These are phyloP conservation scores for Polymyxa betae DNA, from an alignment of 208 protist species.

Conservation along the genomic window DNA sequence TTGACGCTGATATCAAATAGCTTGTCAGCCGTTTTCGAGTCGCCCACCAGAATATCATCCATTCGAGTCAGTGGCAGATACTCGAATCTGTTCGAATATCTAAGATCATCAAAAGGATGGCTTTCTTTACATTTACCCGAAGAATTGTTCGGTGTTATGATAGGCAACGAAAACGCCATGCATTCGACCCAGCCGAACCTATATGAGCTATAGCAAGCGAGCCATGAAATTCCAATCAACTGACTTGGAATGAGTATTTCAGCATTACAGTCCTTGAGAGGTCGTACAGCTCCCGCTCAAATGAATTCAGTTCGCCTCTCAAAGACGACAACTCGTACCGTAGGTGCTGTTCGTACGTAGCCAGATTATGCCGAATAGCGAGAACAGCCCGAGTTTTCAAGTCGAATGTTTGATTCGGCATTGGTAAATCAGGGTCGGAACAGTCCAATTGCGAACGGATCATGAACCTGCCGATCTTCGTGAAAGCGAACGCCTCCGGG, in stretches of 20 bases:
- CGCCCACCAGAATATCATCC: conserved; percentile 21
- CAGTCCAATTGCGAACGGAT: conserved; percentile 22
- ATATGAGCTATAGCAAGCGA: neutral
- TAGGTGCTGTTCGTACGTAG: conserved; percentile 44
- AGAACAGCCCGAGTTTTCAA: conserved; percentile 23
- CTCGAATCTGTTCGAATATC: neutral
- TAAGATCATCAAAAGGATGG: neutral
- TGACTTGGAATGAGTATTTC: conserved; percentile 20
- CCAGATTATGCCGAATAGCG: neutral
- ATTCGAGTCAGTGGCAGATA: neutral
- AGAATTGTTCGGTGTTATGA: conserved; percentile 7
- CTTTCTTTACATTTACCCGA: neutral
- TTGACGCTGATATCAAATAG: conserved; percentile 46
- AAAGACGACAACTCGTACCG: neutral
- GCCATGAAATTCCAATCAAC: neutral
- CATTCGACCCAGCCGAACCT: conserved; percentile 26
- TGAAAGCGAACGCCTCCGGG: conserved; percentile 2
- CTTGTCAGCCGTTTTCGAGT: neutral
- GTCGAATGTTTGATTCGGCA: conserved; percentile 32
- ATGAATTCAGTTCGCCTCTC: conserved; percentile 23
- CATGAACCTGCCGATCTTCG: conserved; percentile 23
- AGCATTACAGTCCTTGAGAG: conserved; percentile 28
- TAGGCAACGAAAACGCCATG: conserved; percentile 22
- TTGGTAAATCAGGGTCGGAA: neutral
- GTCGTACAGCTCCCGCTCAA: conserved; percentile 39